Evolutionary conservation across 495 filamentous ascomycete species (phyloP).

Genomic region (Acidiella bohemica): DNA sequence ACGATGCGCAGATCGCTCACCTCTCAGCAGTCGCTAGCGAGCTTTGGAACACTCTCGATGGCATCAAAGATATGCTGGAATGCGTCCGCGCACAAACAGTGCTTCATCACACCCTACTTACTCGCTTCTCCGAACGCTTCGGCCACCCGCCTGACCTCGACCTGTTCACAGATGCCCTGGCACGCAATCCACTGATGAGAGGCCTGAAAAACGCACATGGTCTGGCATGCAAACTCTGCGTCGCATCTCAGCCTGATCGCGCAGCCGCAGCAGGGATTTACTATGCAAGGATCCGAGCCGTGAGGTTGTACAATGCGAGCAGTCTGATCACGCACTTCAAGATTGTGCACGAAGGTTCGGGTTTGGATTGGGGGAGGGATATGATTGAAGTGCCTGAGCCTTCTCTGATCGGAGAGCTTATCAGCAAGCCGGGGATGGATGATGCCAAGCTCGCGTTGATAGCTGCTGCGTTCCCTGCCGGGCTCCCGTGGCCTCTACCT

Average conservation of each 20-base stretch:
- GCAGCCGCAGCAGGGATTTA: conserved; percentile 10
- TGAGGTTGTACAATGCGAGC: conserved; percentile 44
- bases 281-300: conserved; percentile 24
- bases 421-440: conserved; percentile 40
- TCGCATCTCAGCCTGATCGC: conserved; percentile 14
- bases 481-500: conserved; percentile 11
- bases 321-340: conserved; percentile 59
- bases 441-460: conserved; percentile 42
- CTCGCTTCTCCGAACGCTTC: conserved; percentile 42
- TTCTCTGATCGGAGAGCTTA: conserved; percentile 35
- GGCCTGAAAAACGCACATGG: conserved; percentile 53
- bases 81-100: conserved; percentile 49
- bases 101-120: conserved; percentile 46
- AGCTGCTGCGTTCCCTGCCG: conserved; percentile 41
- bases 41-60: conserved; percentile 46
- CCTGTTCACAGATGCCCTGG: conserved; percentile 54
- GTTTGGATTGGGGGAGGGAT: conserved; percentile 49
- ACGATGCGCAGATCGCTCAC: conserved; percentile 8
- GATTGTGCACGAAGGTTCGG: conserved; percentile 35
- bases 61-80: conserved; percentile 48
- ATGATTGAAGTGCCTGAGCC: conserved; percentile 57
- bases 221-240: conserved; percentile 50
- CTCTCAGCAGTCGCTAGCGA: conserved; percentile 45
- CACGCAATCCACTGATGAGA: conserved; percentile 49
- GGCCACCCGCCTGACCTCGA: conserved; percentile 40